Conservation (phyloP, 2,329 filamentous ascomycete species). For the Myriosclerotinia scirpicola region DNA sequence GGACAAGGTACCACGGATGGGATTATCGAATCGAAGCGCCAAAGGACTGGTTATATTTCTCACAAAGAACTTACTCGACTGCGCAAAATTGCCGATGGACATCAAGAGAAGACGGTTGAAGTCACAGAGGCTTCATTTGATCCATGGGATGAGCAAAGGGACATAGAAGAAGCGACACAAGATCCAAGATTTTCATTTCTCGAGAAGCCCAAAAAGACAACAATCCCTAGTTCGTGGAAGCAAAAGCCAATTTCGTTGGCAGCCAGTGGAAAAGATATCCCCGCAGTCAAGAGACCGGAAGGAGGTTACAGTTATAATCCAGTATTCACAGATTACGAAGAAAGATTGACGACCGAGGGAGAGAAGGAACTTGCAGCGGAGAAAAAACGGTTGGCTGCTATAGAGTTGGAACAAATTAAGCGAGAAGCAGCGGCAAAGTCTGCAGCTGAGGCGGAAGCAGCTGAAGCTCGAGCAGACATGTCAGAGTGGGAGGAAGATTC, state of each 20-base stretch:
- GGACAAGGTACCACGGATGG: conserved; percentile 71
- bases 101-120: conserved; percentile 46
- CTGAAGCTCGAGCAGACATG: conserved; percentile 63
- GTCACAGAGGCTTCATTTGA: conserved; percentile 70
- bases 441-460: conserved; percentile 72
- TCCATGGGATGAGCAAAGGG: conserved; percentile 65
- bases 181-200: conserved; percentile 64
- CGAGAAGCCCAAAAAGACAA: conserved; percentile 62
- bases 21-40: conserved; percentile 69
- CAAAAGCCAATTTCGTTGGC: conserved; percentile 77
- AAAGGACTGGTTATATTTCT: conserved; percentile 76
- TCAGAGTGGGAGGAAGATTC: conserved; percentile 83
- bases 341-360: conserved; percentile 71
- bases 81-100: conserved; percentile 74
- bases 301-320: conserved; percentile 94
- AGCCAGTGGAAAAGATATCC: conserved; percentile 76
- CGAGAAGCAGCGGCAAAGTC: conserved; percentile 68
- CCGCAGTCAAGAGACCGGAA: conserved; percentile 74
- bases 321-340: conserved; percentile 79
- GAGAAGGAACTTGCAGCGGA: conserved; percentile 78
- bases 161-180: conserved; percentile 46
- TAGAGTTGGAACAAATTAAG: conserved; percentile 65
- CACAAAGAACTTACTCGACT: conserved; percentile 80
- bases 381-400: conserved; percentile 66
- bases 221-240: conserved; percentile 73